Percentiles rank a stretch among this genome's conserved stretches.
Conservation (phyloP, 306 rosid genomes). For the Cicer chorassanicum region DNA sequence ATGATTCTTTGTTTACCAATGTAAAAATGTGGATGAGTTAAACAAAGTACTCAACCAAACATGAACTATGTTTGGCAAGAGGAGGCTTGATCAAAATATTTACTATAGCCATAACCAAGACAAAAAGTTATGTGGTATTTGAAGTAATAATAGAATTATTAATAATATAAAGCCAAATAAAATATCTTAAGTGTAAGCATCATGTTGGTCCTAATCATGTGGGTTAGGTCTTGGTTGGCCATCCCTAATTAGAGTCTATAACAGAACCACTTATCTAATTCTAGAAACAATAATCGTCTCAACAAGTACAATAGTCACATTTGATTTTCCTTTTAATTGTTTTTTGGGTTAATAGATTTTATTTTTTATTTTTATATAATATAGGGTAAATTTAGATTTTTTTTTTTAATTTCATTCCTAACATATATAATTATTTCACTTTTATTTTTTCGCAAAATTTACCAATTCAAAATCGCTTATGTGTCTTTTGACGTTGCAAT, state of each 20-base stretch:
- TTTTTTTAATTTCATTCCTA: too few species aligned
- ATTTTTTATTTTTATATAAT: too few species aligned
- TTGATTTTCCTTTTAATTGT: not conserved
- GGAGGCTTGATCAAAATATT: slow-evolving; percentile 34
- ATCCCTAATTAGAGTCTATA: slow-evolving; percentile 39
- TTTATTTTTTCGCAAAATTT: too few species aligned
- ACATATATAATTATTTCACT: too few species aligned
- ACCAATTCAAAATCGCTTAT: too few species aligned
- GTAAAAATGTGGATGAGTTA: slow-evolving; percentile 34
- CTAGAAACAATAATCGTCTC: slow-evolving; percentile 25
- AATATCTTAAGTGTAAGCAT: slow-evolving; percentile 48
- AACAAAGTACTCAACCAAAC: slow-evolving; percentile 25
- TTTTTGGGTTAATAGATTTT: too few species aligned
- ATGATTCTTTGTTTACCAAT: slow-evolving; percentile 10
- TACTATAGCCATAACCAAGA: slow-evolving; percentile 5
- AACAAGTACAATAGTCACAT: slow-evolving; percentile 13
- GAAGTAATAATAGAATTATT: slow-evolving; percentile 14
- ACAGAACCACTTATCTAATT: slow-evolving; percentile 35
- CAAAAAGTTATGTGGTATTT: slow-evolving; percentile 13
- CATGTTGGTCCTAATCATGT: slow-evolving; percentile 54
- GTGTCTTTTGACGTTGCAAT: too few species aligned
- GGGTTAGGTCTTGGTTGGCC: slow-evolving; percentile 68
- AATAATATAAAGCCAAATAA: slow-evolving; percentile 30
- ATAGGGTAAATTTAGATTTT: too few species aligned
- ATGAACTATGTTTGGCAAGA: slow-evolving; percentile 21